Conservation (phyloP, 192 early-diverging fungal species). For the Backusella sp. region DNA sequence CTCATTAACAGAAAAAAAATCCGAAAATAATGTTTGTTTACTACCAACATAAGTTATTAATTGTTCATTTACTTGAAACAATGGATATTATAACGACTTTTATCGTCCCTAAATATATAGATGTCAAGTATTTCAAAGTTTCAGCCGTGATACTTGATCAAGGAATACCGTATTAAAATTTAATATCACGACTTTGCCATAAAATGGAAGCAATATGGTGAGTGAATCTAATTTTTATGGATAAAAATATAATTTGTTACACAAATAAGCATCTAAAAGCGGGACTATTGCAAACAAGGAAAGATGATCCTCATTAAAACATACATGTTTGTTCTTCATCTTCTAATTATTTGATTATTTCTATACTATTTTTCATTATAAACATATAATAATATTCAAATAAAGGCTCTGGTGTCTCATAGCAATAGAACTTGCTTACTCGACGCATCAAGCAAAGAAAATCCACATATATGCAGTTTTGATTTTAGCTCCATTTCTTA, state of each 20-base stretch:
- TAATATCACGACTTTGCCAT: neutral
- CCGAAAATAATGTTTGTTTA: neutral
- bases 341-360: neutral
- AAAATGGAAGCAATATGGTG: neutral
- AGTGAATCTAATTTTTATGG: neutral
- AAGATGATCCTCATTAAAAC: neutral
- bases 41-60: neutral
- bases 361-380: neutral
- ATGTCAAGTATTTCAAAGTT: neutral
- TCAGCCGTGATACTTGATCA: neutral
- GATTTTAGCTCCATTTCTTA: neutral
- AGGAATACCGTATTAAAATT: neutral
- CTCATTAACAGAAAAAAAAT: too few relatives aligned
- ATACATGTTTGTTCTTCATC: neutral
- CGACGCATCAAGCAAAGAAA: neutral
- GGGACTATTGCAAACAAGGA: neutral
- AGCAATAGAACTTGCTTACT: neutral
- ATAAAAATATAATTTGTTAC: neutral
- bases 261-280: constrained; percentile 1
- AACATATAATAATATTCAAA: neutral
- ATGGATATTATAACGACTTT: too few relatives aligned
- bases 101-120: neutral
- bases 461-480: neutral
- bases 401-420: neutral
- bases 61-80: too few relatives aligned